Evolutionary conservation across 2,329 filamentous ascomycete genomes (phyloP), one percentile per base, ranked within the genome.

Genomic region (Bipolaris gigantea): DNA sequence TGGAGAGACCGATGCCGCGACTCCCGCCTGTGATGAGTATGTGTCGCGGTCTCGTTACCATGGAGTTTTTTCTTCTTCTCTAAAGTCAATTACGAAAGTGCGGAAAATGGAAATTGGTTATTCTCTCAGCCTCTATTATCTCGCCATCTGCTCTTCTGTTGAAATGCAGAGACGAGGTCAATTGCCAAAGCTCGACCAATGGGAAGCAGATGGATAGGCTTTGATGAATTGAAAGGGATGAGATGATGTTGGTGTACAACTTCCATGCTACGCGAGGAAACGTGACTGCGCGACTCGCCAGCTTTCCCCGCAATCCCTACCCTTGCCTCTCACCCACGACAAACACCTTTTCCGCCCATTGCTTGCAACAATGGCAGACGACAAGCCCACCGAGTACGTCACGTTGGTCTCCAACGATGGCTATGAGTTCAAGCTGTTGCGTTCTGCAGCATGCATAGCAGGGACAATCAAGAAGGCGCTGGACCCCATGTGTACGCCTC

Each of bases 321-420:
- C 34, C 36, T 16, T 35, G 34, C 32, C 4, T 39, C 21, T 21
- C 25, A 34, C 41, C 25, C 27, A 43, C 25, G 27, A 35, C 34
- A 1, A 40, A 30, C 5, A 21, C n/a, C 32, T 15, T 42, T 18
- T 27, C 41, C 27, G 18, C 32, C n/a, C 5, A 34, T 27, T 53
- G 18, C 23, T n/a, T 33, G 16, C 51, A 40, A 57, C 30, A 32
- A 73, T 73, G 65, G 50, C 59, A 1, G 60, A 65, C 5, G 48
- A 58, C 3, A 61, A 60, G 4, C 51, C 55, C 7, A 84, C 82
- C 75, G 86, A 90, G 68, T 92, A 91, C 74, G 83, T 92, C 61
- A 92, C 89, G 5, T 83, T 93, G 48, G 81, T 92, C 38, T 91
- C 89, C 0, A 82, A 80, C 62, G 89, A 93, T 73, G 88, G 84